phyloP scores from a whole-genome alignment of 2,329 filamentous ascomycete genomes.

The Scopulariopsis brevicaulis region DNA sequence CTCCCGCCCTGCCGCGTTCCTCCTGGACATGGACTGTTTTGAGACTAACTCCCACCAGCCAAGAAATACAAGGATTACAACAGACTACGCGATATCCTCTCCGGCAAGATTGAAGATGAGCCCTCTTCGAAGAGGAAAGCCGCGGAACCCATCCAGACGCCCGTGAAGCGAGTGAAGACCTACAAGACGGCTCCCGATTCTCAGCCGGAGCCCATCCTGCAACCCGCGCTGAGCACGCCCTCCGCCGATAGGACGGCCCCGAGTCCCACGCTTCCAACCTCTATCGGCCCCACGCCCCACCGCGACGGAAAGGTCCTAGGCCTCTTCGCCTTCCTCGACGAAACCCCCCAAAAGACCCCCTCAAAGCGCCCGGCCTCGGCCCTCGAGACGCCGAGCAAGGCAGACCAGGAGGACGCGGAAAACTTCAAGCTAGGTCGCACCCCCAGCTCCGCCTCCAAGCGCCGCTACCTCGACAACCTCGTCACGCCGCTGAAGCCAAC shows the following conservation, averaged over 20 bases:
- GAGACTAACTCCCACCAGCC: slow-evolving; percentile 16
- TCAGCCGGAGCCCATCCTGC: background rate
- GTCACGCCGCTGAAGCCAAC: slow-evolving; percentile 50
- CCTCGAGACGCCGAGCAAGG: slow-evolving; percentile 32
- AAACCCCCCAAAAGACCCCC: slow-evolving; percentile 36
- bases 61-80: slow-evolving; percentile 74
- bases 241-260: slow-evolving; percentile 34
- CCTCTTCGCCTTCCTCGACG: slow-evolving; percentile 59
- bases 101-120: slow-evolving; percentile 36
- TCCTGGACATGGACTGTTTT: slow-evolving; percentile 6
- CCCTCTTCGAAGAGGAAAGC: slow-evolving; percentile 28
- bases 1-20: background rate
- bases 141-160: slow-evolving; percentile 27
- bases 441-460: slow-evolving; percentile 46
- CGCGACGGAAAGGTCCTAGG: slow-evolving; percentile 67
- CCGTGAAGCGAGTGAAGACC: slow-evolving; percentile 34
- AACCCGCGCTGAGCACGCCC: slow-evolving; percentile 35
- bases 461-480: slow-evolving; percentile 50
- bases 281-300: slow-evolving; percentile 69
- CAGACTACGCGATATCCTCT: slow-evolving; percentile 46
- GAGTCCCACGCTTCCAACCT: slow-evolving; percentile 45
- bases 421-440: slow-evolving; percentile 29
- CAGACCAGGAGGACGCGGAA: slow-evolving; percentile 13
- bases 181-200: background rate
- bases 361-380: slow-evolving; percentile 22